These are phyloP conservation scores for Dalbergia cochinchinensis DNA, from an alignment of 306 rosid genomes.

Conservation along the genomic window DNA sequence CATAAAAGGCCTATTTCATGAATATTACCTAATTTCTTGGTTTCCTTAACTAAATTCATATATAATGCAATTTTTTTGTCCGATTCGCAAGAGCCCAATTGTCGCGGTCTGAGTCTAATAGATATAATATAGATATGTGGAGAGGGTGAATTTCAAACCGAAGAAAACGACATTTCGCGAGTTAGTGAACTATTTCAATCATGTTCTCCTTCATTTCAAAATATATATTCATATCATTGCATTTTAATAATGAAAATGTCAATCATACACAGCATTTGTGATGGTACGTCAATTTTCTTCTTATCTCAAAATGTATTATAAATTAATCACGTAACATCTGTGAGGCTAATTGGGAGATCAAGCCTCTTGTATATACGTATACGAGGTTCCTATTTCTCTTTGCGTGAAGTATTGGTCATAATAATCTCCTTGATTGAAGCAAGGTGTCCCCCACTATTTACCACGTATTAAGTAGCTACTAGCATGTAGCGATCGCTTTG, in stretches of 20 bases:
- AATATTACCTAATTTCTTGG: slow-evolving; percentile 45
- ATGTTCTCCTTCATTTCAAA: not conserved
- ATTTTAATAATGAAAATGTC: slow-evolving; percentile 6
- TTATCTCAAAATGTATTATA: not conserved
- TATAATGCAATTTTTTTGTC: not conserved
- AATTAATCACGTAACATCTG: not conserved
- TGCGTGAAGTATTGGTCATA: not conserved
- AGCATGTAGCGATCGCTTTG: too few relatives aligned
- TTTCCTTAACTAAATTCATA: slow-evolving; percentile 20
- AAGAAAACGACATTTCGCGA: slow-evolving; percentile 32
- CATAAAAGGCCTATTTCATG: not conserved
- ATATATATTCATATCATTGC: not conserved
- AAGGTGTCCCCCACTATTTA: not conserved
- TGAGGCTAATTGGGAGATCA: not conserved
- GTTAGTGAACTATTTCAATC: slow-evolving; percentile 18
- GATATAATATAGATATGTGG: not conserved
- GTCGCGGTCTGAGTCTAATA: slow-evolving; percentile 6
- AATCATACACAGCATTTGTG: slow-evolving; percentile 23
- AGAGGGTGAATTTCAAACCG: slow-evolving; percentile 29
- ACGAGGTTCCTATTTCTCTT: not conserved
- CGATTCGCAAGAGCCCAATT: slow-evolving; percentile 7
- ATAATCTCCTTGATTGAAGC: slow-evolving; percentile 29
- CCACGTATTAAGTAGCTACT: not conserved
- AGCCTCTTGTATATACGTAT: not conserved
- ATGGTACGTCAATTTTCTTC: not conserved